Conservation (phyloP, 2,329 filamentous ascomycete species). For the Fusarium albosuccineum region DNA sequence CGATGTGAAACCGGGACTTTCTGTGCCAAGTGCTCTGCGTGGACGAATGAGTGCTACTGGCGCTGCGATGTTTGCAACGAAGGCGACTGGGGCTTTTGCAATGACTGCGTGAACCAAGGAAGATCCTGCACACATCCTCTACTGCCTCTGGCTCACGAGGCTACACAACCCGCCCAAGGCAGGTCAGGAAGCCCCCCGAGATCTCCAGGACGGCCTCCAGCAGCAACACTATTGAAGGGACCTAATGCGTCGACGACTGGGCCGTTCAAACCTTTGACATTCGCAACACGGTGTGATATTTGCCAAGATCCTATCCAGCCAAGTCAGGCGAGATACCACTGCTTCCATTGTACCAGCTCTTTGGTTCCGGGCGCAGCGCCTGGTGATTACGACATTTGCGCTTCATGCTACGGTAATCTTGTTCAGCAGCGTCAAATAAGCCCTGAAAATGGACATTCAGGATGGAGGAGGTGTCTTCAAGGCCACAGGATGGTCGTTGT, state of each 20-base stretch:
- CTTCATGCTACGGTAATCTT: conserved; percentile 79
- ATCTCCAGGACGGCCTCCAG: conserved; percentile 60
- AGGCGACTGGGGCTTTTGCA: conserved; percentile 96
- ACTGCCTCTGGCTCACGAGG: conserved; percentile 77
- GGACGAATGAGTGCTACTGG: conserved; percentile 90
- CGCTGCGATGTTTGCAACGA: conserved; percentile 88
- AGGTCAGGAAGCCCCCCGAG: conserved; percentile 56
- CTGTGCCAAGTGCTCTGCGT: conserved; percentile 80
- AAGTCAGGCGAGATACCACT: conserved; percentile 80
- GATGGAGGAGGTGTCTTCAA: conserved; percentile 85
- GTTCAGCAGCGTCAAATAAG: conserved; percentile 74
- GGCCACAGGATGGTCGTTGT: conserved; percentile 89
- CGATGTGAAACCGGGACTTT: conserved; percentile 85
- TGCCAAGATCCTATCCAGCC: conserved; percentile 81
- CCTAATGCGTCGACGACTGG: conserved; percentile 61
- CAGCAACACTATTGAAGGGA: conserved; percentile 63
- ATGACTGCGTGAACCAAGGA: conserved; percentile 86
- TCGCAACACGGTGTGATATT: conserved; percentile 82
- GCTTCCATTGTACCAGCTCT: conserved; percentile 75
- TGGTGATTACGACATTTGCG: conserved; percentile 91
- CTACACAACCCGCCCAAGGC: conserved; percentile 48
- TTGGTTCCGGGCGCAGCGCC: conserved; percentile 60
- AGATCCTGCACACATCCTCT: conserved; percentile 85
- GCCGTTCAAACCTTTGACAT: conserved; percentile 76
- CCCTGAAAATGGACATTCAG: conserved; percentile 79